Base-by-base conservation (phyloP, 129 eudicot species). In the Kitagawia praeruptora region DNA sequence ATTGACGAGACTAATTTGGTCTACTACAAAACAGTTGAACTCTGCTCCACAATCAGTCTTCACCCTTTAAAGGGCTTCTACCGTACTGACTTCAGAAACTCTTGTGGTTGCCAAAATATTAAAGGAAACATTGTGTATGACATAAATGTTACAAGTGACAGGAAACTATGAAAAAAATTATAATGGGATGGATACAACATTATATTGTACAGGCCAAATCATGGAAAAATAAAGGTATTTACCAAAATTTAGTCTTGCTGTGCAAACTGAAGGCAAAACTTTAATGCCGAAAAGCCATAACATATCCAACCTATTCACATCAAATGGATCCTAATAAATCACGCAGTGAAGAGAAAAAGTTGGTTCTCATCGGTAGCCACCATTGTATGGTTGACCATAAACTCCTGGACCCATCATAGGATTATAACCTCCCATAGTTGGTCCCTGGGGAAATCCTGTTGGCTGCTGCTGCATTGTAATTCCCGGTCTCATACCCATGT, bases 361-460 rank as follows among this genome's bases (percentile, higher is more conserved):
- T n/a, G 34, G 15, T 61, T 61, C 80, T 87, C 83, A 90, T 78
- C 91, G 70, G 78, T 92, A 92, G 53, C 93, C 93, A 81, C 96
- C 92, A 77, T 93, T 93, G 72, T 87, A 86, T 69, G 96, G 95
- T 69, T 95, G 97, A 51, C 92, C 89, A 84, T 92, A 92, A 53
- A 85, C 85, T 18, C 97, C 99, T 34, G 86, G 53, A 0, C 96
- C 99, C 94, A 87, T 87, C 91, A 85, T 89, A 11, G 89, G 91
- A 82, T 90, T 95, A 80, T 90, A 90, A 34, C 89, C 80, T 82
- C 88, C 89, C 84, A 84, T 85, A 76, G 72, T 85, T 21, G 96
- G 75, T 37, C 89, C 88, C 13, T 93, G 96, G 71, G 87, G 87
- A 79, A 75, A 87, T 54, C 92, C 96, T n/a, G 78, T 80, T 21